A percentile compares a stretch with the other conserved stretches of the same genome.
Conservation (phyloP, 2,329 filamentous ascomycete species). For the Decorospora gaudefroyi region DNA sequence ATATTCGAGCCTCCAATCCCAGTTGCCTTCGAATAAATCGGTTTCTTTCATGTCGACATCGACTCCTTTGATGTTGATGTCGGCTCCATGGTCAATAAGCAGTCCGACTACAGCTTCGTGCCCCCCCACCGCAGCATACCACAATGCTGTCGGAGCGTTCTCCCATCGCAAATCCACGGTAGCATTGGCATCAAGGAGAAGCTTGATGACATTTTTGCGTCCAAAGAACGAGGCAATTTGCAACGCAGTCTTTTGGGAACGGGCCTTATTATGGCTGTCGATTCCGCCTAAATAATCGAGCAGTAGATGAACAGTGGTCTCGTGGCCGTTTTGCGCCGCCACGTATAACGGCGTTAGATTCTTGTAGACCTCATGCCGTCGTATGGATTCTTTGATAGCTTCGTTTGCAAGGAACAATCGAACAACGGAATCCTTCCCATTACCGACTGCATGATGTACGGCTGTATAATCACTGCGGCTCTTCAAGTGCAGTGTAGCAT, state of each 20-base stretch:
- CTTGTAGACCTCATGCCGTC: not conserved
- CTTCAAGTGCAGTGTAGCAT: not conserved
- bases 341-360: not conserved
- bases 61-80: no score
- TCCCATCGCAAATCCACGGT: no score
- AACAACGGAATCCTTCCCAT: not conserved
- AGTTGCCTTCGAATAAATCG: no score
- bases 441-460: not conserved
- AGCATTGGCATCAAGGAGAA: not conserved
- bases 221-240: not conserved
- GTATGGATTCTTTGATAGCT: not conserved
- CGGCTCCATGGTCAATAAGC: no score
- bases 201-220: not conserved
- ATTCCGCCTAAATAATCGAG: not conserved
- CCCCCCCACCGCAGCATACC: no score
- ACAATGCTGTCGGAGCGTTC: no score
- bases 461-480: not conserved
- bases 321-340: not conserved
- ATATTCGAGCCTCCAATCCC: no score
- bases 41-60: no score
- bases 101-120: no score
- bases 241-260: not conserved
- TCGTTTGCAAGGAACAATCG: not conserved
- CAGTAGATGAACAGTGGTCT: not conserved
- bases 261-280: not conserved